Evolutionary conservation across 352 stramenopile species (phyloP), one percentile per base, ranked within the genome.

Genomic region (Globisporangium iwayamae): DNA sequence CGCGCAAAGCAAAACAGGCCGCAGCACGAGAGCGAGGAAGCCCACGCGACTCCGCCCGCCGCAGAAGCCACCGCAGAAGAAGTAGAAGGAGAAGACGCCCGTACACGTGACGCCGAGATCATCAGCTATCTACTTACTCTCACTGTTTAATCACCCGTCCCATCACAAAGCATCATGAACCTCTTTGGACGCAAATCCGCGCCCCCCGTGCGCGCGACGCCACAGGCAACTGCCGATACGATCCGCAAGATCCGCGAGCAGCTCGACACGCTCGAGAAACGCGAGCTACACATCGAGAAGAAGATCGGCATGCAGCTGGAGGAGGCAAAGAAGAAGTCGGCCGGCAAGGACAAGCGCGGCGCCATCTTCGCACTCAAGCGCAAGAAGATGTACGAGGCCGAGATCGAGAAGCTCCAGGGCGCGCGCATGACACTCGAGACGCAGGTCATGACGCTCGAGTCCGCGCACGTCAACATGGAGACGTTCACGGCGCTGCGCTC

Each of bases 331-430:
- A 90, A 86, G 45, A 99, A 99, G 75, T 98, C 96, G 76, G 87
- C 85, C 13, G 88, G 85, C 46, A 98, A 98, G 66, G 96, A 99
- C 83, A 99, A 99, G 66, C 96, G 96, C 71, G 96, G 96, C 59
- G 97, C 97, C 32, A 89, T 99, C 47, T 99, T 98, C 74, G 93
- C 93, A 53, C 87, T 99, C 46, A 99, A 99, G 79, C 90, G 95
- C 67, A 99, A 99, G 87, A 99, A 99, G 68, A 96, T 99, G 78
- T 98, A 98, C 72, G 96, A 99, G 71, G 85, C 89, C 46, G 96
- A 99, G 74, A 89, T 98, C 48, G 95, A 98, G 70, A 99, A 99
- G 83, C 97, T 99, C 63, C 86, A 98, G 71, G 91, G 91, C 54
- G 87, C 97, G 22, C 95, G 97, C 67, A 98, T 99, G 89, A 99